Evolutionary conservation across 2,329 filamentous ascomycete species (phyloP), one percentile per base, ranked within the genome.

Genomic region (Balansia obtecta): DNA sequence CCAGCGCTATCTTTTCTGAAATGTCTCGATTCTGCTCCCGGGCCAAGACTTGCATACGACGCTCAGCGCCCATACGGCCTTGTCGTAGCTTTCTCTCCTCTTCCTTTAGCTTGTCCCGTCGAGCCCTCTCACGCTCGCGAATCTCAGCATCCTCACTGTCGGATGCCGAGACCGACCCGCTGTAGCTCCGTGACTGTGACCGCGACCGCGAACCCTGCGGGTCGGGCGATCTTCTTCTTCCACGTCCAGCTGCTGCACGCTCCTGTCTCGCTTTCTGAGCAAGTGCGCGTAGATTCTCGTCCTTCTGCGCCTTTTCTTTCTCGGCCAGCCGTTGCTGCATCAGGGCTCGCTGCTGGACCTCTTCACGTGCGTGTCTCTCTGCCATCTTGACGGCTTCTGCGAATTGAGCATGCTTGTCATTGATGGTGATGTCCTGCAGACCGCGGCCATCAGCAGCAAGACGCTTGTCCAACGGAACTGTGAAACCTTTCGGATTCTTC

Each of bases 401-500:
- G 63, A 98, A 94, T 61, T 95, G 88, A 2, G 91, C 91, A 63
- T 98, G 97, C 65, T 96, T 97, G 73, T 98, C 93, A 69, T 95
- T 97, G 70, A 98, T 97, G 7, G 88, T 85, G 41, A 95, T 82
- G 64, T 98, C 93, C 66, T 96, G 89, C 55, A 98, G 65, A 0
- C 88, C 88, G 60, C 93, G 79, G 12, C 93, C 93, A 65, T 97
- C 91, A 9, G 93, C 91, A 16, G 93, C 93, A 58, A 98, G 71
- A 63, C 93, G 84, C 73, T 98, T 98, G 66, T 98, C 93, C 48
- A 98, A 68, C 0, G 93, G 88, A 1, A 98, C 88, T 0, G 93
- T 98, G 63, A 95, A 98, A 60, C 93, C 93, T 71, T 97, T 97
- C 1, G 91, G 88, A 66, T 98, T 98, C 78, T 98, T 98, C 93